These are phyloP conservation scores for Salix suchowensis DNA, from an alignment of 345 rosid species.

Conservation along the genomic window DNA sequence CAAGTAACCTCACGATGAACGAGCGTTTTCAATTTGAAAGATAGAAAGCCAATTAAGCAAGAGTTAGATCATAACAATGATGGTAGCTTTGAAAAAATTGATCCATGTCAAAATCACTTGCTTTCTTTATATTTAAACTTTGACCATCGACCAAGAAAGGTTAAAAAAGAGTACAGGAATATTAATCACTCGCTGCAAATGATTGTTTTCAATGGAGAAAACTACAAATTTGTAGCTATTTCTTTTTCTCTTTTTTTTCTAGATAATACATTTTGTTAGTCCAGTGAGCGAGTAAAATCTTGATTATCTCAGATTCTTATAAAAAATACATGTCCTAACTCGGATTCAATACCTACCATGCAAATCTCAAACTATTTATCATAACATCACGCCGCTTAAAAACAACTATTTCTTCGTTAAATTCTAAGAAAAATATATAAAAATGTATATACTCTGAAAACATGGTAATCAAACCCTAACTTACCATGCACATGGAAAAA, in stretches of 20 bases:
- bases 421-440: too few species aligned
- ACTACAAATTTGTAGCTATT: too few species aligned
- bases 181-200: neutral
- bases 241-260: too few species aligned
- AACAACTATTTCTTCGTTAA: too few species aligned
- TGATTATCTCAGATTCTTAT: accelerated
- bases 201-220: too few species aligned
- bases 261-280: too few species aligned
- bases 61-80: neutral
- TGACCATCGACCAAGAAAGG: neutral
- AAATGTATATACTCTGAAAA: too few species aligned
- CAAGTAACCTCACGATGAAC: neutral
- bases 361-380: too few species aligned
- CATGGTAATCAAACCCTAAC: too few species aligned
- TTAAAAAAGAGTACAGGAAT: neutral
- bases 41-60: neutral
- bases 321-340: accelerated
- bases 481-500: too few species aligned
- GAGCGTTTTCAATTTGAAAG: neutral
- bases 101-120: neutral
- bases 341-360: accelerated
- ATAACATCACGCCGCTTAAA: accelerated
- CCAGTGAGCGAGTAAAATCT: too few species aligned
- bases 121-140: neutral
- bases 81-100: neutral